These are phyloP conservation scores for Atkinsonella texensis DNA, from an alignment of 2,329 filamentous ascomycete species.

Conservation along the genomic window DNA sequence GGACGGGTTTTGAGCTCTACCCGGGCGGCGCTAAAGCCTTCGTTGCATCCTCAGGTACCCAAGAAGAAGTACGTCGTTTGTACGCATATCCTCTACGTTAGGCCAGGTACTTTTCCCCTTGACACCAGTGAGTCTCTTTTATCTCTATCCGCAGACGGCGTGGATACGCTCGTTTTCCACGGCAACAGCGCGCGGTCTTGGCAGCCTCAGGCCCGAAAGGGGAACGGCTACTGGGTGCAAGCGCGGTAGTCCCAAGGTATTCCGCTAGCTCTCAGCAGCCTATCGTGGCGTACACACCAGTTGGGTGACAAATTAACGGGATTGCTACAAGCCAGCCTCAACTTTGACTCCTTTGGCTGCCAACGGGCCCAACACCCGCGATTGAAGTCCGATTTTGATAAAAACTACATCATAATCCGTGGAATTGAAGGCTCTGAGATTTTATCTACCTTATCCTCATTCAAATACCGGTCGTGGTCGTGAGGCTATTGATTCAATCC, in stretches of 20 bases:
- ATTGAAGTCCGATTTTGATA: no score
- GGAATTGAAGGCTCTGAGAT: no score
- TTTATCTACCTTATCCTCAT: neutral
- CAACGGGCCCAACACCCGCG: no score
- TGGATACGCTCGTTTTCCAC: constrained; percentile 13
- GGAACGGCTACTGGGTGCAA: neutral
- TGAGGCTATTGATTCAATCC: no score
- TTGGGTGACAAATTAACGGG: no score
- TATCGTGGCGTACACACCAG: neutral
- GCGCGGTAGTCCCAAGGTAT: constrained; percentile 2
- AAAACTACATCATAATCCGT: no score
- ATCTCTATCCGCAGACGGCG: neutral
- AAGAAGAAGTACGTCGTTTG: neutral
- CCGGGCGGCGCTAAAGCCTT: constrained; percentile 25
- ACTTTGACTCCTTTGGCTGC: no score
- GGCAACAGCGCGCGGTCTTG: constrained; percentile 18
- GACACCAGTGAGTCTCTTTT: neutral
- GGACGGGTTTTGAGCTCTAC: constrained; percentile 41
- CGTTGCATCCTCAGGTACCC: constrained; percentile 9
- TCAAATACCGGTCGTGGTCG: no score
- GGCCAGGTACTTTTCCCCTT: constrained; percentile 2
- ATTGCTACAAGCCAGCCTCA: no score
- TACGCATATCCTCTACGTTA: neutral
- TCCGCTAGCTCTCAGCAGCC: neutral
- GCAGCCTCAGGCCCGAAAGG: constrained; percentile 22